Evolutionary conservation across 345 rosid genomes (phyloP).

Genomic region (Dimocarpus longan): DNA sequence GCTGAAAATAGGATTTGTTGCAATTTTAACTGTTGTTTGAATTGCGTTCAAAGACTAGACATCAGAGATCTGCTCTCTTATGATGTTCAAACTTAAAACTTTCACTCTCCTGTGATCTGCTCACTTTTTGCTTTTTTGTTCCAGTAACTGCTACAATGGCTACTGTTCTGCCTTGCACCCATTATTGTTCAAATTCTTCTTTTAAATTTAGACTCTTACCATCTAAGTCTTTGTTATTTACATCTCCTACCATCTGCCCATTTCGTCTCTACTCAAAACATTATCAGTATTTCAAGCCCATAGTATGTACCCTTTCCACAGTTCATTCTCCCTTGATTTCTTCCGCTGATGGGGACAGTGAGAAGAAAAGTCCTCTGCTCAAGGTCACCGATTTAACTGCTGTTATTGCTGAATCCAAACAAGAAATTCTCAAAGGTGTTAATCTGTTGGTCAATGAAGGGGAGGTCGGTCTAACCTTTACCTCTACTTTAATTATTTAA

Average conservation of each 20-base stretch:
- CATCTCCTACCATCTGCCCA: constrained; percentile 8
- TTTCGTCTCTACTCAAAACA: background rate
- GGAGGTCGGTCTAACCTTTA: constrained; percentile 55
- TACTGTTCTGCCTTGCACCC: background rate
- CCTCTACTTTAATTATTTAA: background rate
- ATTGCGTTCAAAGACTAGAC: no score
- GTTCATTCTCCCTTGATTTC: constrained; percentile 30
- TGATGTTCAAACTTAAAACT: constrained; percentile 31
- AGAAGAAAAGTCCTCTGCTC: constrained; percentile 61
- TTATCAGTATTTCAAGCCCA: constrained; percentile 8
- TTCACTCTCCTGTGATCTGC: no score
- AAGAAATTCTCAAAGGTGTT: constrained; percentile 88
- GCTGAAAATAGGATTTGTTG: no score
- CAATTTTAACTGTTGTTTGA: constrained; percentile 6
- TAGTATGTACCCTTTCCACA: constrained; percentile 33
- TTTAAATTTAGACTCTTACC: background rate
- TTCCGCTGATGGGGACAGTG: constrained; percentile 24
- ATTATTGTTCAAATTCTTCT: constrained; percentile 10
- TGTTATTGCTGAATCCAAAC: constrained; percentile 71
- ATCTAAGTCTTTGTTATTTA: background rate
- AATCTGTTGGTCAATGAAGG: constrained; percentile 75
- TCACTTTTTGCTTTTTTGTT: background rate
- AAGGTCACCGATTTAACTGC: constrained; percentile 82
- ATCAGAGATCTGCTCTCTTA: constrained; percentile 14
- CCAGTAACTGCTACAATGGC: constrained; percentile 17